Evolutionary conservation across 306 rosid genomes (phyloP), one percentile per base, ranked within the genome.

Genomic region (Malus fusca): DNA sequence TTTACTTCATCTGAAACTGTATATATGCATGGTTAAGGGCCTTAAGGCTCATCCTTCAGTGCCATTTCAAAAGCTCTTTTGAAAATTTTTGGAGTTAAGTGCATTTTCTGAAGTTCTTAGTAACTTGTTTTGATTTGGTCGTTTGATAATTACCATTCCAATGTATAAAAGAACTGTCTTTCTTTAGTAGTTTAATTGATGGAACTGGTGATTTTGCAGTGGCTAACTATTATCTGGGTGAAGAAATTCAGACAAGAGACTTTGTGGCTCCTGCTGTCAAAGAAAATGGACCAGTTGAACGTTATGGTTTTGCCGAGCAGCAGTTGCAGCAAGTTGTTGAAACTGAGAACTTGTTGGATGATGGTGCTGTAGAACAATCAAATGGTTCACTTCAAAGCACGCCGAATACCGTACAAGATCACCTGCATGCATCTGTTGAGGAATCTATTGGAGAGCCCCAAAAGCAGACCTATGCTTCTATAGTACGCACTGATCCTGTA

Each of bases 391-490:
- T 85, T 84, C 97, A 89, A 81, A 80, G 82, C 74, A 62, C 83
- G 4, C 82, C 74, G 84, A 87, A 78, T 82, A 69, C 78, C 25
- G 75, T 83, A 68, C 95, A 81, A 82, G 93, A 94, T 73, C 89
- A 84, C 69, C 75, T 75, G 42, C 85, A 87, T 67, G 80, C 85
- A 51, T 78, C 96, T 72, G 92, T 88, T 64, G 98, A 90, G 62
- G 97, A 92, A 81, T 76, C 90, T 74, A 66, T 82, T n/a, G 98
- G 87, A 80, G 97, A 92, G 87, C 96, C 93, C 61, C 97, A 88
- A 77, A 95, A 90, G 87, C 97, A 90, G 81, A 95, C 98, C 64
- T 95, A 95, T 74, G 98, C 98, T 68, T 92, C 98, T 56, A 92
- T 95, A 74, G 98, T 95, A 92, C 73, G 92, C 66, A 75, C 79